Conservation (phyloP, 345 rosid genomes). For the Sonneratia caseolaris region DNA sequence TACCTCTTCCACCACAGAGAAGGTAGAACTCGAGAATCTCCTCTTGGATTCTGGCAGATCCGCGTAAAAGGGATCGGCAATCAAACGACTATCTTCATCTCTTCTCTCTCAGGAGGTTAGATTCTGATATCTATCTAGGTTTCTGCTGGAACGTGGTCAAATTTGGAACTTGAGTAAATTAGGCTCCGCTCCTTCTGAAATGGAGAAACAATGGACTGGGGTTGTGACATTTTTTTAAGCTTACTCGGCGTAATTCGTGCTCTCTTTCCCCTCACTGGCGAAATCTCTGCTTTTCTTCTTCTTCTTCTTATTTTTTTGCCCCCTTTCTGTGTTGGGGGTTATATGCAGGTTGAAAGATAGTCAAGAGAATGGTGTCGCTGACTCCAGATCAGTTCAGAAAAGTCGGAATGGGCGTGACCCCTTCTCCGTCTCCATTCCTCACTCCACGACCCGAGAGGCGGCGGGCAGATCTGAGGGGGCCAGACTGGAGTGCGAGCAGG, state of each 20-base stretch:
- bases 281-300: not conserved
- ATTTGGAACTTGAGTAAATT: not conserved
- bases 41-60: not conserved
- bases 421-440: slow-evolving; percentile 78
- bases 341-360: not conserved
- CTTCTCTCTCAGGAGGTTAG: not conserved
- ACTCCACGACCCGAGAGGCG: slow-evolving; percentile 86
- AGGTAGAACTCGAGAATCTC: not conserved
- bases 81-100: not conserved
- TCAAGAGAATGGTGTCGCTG: slow-evolving; percentile 35
- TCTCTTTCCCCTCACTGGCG: not conserved
- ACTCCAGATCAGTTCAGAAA: slow-evolving; percentile 64
- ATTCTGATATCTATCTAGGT: not conserved
- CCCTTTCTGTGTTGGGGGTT: not conserved
- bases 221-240: not conserved
- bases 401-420: slow-evolving; percentile 48
- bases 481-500: slow-evolving; percentile 43
- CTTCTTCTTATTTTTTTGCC: not conserved
- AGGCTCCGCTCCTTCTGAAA: not conserved
- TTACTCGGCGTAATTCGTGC: not conserved
- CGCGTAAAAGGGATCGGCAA: not conserved
- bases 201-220: not conserved
- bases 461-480: slow-evolving; percentile 40
- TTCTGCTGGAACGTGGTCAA: not conserved
- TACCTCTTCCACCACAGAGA: not conserved